Conservation (phyloP, 163 green algal genomes). For the Trebouxiophyceae sp. region DNA sequence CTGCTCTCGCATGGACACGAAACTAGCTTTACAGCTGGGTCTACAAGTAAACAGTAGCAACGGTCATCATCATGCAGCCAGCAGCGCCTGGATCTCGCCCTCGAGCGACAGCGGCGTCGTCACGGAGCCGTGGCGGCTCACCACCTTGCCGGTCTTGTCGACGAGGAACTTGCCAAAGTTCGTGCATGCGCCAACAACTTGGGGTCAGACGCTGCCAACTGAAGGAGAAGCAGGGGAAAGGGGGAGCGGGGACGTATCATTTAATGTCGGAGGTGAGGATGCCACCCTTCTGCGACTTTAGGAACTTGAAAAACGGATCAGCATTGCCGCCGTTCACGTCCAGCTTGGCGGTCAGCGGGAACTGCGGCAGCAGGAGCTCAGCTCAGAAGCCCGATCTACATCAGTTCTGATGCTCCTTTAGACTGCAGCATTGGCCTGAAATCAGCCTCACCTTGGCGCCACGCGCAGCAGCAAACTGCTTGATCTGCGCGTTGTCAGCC, state of each 20-base stretch:
- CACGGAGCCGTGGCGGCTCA: constrained; percentile 16
- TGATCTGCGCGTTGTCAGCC: constrained; percentile 25
- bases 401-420: no score
- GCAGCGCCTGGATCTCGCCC: constrained; percentile 13
- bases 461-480: constrained; percentile 22
- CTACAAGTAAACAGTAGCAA: no score
- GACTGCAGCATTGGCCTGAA: no score
- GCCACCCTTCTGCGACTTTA: constrained; percentile 18
- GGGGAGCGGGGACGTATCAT: no score
- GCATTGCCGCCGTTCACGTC: constrained; percentile 29
- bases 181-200: no score
- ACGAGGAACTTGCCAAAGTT: constrained; percentile 33
- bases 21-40: no score
- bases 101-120: constrained; percentile 15
- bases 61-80: no score
- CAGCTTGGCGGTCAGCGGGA: constrained; percentile 19
- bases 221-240: no score
- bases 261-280: constrained; percentile 20
- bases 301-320: constrained; percentile 14
- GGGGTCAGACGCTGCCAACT: no score
- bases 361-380: no score
- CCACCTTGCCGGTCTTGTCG: constrained; percentile 18
- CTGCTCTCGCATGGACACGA: no score
- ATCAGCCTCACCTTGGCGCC: constrained; percentile 1
- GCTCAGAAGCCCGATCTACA: no score